Evolutionary conservation across 2,329 filamentous ascomycete genomes (phyloP).

Genomic region (Trichophyton mentagrophytes): DNA sequence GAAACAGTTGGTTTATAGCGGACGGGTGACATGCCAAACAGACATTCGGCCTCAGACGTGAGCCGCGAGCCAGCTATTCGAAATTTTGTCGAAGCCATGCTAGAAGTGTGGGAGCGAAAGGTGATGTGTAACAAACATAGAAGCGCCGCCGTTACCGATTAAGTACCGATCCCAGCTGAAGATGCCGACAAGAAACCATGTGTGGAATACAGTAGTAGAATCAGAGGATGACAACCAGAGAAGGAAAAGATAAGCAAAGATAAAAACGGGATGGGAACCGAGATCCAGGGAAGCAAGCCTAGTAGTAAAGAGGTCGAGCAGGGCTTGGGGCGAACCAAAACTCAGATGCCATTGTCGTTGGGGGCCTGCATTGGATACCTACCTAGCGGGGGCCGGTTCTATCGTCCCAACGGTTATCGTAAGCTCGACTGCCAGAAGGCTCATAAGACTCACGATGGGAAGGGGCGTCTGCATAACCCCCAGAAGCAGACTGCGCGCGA

Average conservation of each 20-base stretch:
- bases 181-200: slow-evolving; percentile 24
- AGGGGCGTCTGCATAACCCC: slow-evolving; percentile 23
- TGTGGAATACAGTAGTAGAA: slow-evolving; percentile 22
- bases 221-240: slow-evolving; percentile 15
- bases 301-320: not conserved
- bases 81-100: slow-evolving; percentile 24
- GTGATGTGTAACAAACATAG: slow-evolving; percentile 25
- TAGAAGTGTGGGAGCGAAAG: slow-evolving; percentile 19
- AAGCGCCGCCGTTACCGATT: slow-evolving; percentile 27
- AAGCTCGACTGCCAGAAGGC: slow-evolving; percentile 26
- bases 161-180: slow-evolving; percentile 21
- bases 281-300: not conserved
- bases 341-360: not conserved
- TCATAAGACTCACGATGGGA: slow-evolving; percentile 27
- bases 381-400: slow-evolving; percentile 30
- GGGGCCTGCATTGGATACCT: slow-evolving; percentile 6
- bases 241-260: slow-evolving; percentile 14
- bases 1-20: slow-evolving; percentile 22
- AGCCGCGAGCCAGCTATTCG: slow-evolving; percentile 17
- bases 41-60: slow-evolving; percentile 14
- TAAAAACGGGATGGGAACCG: not conserved
- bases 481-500: slow-evolving; percentile 34
- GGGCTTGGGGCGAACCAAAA: not conserved
- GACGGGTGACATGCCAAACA: slow-evolving; percentile 2
- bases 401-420: slow-evolving; percentile 29